These are phyloP conservation scores for Hanseniaspora guilliermondii DNA, from an alignment of 805 yeast genomes.

Conservation along the genomic window DNA sequence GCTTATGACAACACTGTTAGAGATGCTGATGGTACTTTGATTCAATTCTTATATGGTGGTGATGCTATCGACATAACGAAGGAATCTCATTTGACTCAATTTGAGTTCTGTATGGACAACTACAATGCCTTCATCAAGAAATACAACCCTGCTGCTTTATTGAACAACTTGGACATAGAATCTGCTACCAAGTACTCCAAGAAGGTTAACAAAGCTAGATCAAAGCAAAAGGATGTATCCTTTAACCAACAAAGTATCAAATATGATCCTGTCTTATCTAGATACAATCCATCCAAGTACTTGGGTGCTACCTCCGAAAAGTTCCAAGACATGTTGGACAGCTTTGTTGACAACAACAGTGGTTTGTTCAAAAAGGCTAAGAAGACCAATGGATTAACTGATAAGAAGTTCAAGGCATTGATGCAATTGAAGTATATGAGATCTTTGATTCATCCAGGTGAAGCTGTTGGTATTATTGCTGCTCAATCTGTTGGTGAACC, in stretches of 20 bases:
- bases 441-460: constrained; percentile 90
- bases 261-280: constrained; percentile 80
- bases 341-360: constrained; percentile 46
- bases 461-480: constrained; percentile 95
- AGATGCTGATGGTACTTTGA: constrained; percentile 84
- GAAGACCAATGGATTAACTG: constrained; percentile 39
- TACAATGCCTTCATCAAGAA: constrained; percentile 74
- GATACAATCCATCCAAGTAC: constrained; percentile 76
- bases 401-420: constrained; percentile 80
- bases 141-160: constrained; percentile 68
- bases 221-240: constrained; percentile 49
- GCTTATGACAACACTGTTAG: constrained; percentile 91
- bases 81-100: constrained; percentile 87
- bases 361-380: constrained; percentile 41
- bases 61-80: constrained; percentile 89
- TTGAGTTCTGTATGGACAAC: constrained; percentile 84
- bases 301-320: constrained; percentile 87
- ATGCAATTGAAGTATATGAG: constrained; percentile 99
- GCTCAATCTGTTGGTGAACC: constrained; percentile 99
- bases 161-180: constrained; percentile 69
- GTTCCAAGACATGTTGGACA: constrained; percentile 70
- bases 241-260: constrained; percentile 52
- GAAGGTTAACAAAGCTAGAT: constrained; percentile 61
- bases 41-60: constrained; percentile 96
- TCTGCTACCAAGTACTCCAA: constrained; percentile 69